A percentile compares a stretch with the other conserved stretches of the same genome.
Conservation (phyloP, 177 flowering plant species). For the Vitis hybrid region DNA sequence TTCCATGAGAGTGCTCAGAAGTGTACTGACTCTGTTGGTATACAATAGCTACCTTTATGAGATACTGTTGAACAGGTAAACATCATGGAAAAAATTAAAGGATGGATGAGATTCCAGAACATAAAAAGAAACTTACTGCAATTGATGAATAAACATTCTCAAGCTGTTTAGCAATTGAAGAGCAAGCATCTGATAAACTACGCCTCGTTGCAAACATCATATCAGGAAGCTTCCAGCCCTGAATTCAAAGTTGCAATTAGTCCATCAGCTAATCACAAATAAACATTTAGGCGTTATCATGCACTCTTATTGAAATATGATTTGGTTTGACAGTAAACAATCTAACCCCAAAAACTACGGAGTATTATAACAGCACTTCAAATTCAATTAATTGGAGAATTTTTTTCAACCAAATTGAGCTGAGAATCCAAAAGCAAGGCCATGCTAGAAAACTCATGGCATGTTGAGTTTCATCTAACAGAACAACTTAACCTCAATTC, state of each 20-base stretch:
- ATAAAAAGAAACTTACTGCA: conserved; percentile 43
- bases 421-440: too few species aligned
- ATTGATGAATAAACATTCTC: conserved; percentile 76
- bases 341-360: too few species aligned
- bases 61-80: not conserved
- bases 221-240: conserved; percentile 98
- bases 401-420: too few species aligned
- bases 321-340: too few species aligned
- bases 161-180: conserved; percentile 61
- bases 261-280: not conserved
- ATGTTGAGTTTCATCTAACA: too few species aligned
- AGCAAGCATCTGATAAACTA: conserved; percentile 73
- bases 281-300: not conserved
- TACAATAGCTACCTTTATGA: too few species aligned
- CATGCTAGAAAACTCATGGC: too few species aligned
- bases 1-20: too few species aligned
- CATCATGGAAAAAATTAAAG: not conserved
- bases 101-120: not conserved
- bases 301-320: not conserved
- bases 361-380: not conserved
- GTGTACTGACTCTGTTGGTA: too few species aligned
- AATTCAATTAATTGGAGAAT: not conserved
- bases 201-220: conserved; percentile 92
- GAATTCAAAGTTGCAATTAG: conserved; percentile 14
- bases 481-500: too few species aligned